Base-by-base conservation (phyloP, 257 asterid genomes). In the Nyctanthes arbortristis region DNA sequence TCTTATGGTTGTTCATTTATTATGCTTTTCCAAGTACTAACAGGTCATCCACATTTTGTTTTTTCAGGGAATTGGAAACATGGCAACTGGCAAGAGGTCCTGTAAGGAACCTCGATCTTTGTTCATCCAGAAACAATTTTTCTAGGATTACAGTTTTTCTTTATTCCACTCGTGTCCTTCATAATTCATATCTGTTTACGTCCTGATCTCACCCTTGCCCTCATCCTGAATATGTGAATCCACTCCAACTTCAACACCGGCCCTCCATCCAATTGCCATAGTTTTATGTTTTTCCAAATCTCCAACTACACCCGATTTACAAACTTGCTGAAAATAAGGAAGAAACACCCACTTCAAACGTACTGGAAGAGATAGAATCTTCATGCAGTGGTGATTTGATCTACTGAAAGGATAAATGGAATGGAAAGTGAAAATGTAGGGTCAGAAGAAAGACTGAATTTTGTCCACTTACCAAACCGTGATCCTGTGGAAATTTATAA, bases 31-130 rank as follows among this genome's bases (percentile, higher is more conserved):
- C 24, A 20, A 22, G 24, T 52, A 52, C 8, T 22, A n/a, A 4
- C 63, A 27, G 22, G 14, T 7, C 29, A 22, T 52, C 4, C 28
- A 45, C 59, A 56, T 63, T 25, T 14, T 59, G 67, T 43, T 31
- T 4, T 74, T 49, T 47, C 62, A 5, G n/a, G 59, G 30, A 18
- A 29, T 69, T 65, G 35, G n/a, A 28, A 35, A 39, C 27, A 88
- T 91, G 97, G 91, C n/a, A n/a, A n/a, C n/a, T n/a, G n/a, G n/a
- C 86, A 7, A 84, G 84, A 84, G 80, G 82, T 68, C 57, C 83
- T 39, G 79, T 79, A 18, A 82, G 70, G 30, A 75, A 79, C 75
- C 76, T 93, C 13, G 70, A 78, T 73, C 66, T 83, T 0, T 82
- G 69, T 78, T 81, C 85, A 49, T 66, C 82, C 67, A 83, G 67